Conservation (phyloP, 177 flowering plant species). For the Vitis hybrid region DNA sequence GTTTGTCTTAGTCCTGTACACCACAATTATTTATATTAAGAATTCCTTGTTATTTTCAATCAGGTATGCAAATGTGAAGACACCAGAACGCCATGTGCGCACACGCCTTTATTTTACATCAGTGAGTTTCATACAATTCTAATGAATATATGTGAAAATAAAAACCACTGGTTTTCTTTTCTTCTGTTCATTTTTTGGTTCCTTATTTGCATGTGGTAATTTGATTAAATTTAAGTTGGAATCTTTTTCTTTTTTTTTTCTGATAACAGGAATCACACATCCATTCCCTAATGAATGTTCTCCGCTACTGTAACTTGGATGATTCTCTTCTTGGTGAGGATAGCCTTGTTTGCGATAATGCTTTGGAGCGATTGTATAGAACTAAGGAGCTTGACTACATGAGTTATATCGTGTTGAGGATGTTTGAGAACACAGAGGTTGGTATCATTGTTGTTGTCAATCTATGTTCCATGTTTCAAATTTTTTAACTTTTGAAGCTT, state of each 20-base stretch:
- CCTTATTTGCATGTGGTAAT: neutral
- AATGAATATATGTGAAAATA: neutral
- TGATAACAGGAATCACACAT: constrained; percentile 92
- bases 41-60: constrained; percentile 13
- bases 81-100: constrained; percentile 97
- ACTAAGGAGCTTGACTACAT: constrained; percentile 99
- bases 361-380: constrained; percentile 76
- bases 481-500: neutral
- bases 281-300: constrained; percentile 97
- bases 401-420: constrained; percentile 94
- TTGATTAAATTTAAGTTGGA: neutral
- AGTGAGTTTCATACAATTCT: constrained; percentile 42
- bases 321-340: constrained; percentile 91
- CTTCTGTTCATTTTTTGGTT: neutral
- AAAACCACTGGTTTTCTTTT: neutral
- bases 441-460: neutral
- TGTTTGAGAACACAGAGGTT: constrained; percentile 97
- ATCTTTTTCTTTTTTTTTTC: neutral
- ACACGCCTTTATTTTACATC: constrained; percentile 98
- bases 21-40: constrained; percentile 2
- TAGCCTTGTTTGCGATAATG: constrained; percentile 81
- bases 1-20: neutral
- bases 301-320: constrained; percentile 97
- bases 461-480: neutral
- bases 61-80: constrained; percentile 97